Evolutionary conservation across 108 stramenopile genomes (phyloP).

Genomic region (Nannochloropsis oceanica): DNA sequence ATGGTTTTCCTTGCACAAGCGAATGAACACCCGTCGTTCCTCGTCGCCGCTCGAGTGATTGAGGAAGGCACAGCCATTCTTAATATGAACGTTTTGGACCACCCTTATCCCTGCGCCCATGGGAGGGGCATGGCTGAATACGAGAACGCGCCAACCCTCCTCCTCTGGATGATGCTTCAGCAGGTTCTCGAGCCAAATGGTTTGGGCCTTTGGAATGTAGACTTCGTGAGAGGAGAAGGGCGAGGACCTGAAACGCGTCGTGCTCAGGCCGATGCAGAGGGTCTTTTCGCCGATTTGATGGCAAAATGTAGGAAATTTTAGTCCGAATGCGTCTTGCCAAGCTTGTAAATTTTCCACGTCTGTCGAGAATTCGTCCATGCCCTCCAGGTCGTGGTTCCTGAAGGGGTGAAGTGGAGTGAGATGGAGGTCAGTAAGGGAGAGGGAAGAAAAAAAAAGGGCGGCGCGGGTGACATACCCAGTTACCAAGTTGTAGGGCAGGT

Average conservation of each 20-base stretch:
- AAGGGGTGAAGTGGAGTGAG: background rate
- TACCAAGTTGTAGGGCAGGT: conserved; percentile 34
- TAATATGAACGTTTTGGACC: conserved; percentile 45
- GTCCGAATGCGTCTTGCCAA: conserved; percentile 46
- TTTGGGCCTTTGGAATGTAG: conserved; percentile 61
- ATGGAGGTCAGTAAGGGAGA: background rate
- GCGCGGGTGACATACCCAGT: background rate
- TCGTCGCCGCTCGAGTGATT: conserved; percentile 25
- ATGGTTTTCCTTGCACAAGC: conserved; percentile 55
- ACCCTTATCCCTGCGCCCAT: conserved; percentile 70
- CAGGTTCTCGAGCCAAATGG: conserved; percentile 69
- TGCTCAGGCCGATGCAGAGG: conserved; percentile 60
- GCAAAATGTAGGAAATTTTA: conserved; percentile 58
- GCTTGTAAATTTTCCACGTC: conserved; percentile 63
- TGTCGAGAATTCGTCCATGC: conserved; percentile 72
- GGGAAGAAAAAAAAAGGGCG: background rate
- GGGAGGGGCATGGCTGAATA: conserved; percentile 82
- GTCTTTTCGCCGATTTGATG: conserved; percentile 67
- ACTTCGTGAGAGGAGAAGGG: conserved; percentile 77
- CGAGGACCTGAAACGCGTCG: conserved; percentile 69
- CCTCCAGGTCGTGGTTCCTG: conserved; percentile 71
- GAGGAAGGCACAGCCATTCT: conserved; percentile 25
- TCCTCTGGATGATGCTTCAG: conserved; percentile 49
- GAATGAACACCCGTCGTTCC: conserved; percentile 45
- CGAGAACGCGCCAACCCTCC: conserved; percentile 80